These are phyloP conservation scores for Meyerozyma carpophila DNA, from an alignment of 1,139 yeast genomes.

Conservation along the genomic window DNA sequence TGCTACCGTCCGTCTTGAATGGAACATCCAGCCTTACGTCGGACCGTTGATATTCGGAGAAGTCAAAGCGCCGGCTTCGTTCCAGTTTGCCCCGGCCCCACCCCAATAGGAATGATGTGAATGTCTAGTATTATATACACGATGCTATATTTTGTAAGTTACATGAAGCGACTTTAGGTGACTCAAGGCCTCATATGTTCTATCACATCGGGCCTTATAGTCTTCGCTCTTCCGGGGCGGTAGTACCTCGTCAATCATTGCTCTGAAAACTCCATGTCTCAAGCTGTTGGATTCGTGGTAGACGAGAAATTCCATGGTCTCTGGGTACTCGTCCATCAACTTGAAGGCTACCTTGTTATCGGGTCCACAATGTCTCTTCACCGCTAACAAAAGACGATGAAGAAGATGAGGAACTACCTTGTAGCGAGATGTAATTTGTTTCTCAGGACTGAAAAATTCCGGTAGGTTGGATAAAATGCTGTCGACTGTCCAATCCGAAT, in stretches of 20 bases:
- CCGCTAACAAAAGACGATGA: slow-evolving; percentile 11
- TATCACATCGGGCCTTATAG: background rate
- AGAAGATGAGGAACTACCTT: slow-evolving; percentile 15
- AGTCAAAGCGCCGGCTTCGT: slow-evolving; percentile 31
- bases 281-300: slow-evolving; percentile 14
- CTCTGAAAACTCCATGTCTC: slow-evolving; percentile 19
- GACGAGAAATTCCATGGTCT: slow-evolving; percentile 26
- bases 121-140: background rate
- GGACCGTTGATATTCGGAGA: slow-evolving; percentile 77
- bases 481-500: slow-evolving; percentile 6
- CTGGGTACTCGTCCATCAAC: slow-evolving; percentile 30
- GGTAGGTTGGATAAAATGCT: slow-evolving; percentile 14
- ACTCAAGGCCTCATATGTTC: slow-evolving; percentile 2
- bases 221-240: slow-evolving; percentile 12
- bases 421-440: slow-evolving; percentile 14
- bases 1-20: slow-evolving; percentile 68
- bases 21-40: slow-evolving; percentile 90
- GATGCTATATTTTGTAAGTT: background rate
- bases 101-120: background rate
- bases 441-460: slow-evolving; percentile 23
- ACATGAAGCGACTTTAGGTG: background rate
- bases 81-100: slow-evolving; percentile 11
- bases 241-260: slow-evolving; percentile 15
- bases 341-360: slow-evolving; percentile 16
- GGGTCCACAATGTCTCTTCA: slow-evolving; percentile 14